Percentiles rank a stretch among this genome's conserved stretches.
Conservation (phyloP, 306 rosid species). For the Sicyos baderoa region DNA sequence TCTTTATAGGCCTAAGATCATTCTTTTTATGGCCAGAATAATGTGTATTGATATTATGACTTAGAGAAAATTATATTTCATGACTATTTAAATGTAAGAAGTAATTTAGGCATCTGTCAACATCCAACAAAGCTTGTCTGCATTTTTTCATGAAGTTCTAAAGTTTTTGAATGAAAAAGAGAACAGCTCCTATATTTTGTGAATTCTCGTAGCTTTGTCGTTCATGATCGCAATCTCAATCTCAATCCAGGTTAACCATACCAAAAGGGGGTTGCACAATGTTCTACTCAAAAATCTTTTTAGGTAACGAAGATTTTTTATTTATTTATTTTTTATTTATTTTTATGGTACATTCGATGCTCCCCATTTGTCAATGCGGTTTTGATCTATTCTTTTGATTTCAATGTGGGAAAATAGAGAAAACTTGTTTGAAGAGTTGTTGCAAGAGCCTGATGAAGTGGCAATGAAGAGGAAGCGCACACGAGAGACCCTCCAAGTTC, state of each 20-base stretch:
- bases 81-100: background rate
- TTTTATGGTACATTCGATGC: background rate
- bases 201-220: background rate
- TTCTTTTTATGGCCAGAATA: background rate
- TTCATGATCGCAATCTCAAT: slow-evolving; percentile 7
- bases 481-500: slow-evolving; percentile 19
- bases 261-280: slow-evolving; percentile 28
- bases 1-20: background rate
- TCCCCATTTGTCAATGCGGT: background rate
- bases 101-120: background rate
- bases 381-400: background rate
- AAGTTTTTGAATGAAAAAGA: background rate
- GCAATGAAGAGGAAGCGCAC: slow-evolving; percentile 26
- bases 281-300: slow-evolving; percentile 29
- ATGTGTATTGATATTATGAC: background rate
- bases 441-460: slow-evolving; percentile 30
- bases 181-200: background rate
- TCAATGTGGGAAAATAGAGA: slow-evolving; percentile 23
- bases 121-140: background rate
- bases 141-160: background rate
- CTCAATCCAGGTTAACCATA: slow-evolving; percentile 30
- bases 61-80: background rate
- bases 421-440: slow-evolving; percentile 34
- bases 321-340: background rate
- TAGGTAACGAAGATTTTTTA: slow-evolving; percentile 21